phyloP scores from a whole-genome alignment of 805 yeast species.

The Candida jianshihensis region DNA sequence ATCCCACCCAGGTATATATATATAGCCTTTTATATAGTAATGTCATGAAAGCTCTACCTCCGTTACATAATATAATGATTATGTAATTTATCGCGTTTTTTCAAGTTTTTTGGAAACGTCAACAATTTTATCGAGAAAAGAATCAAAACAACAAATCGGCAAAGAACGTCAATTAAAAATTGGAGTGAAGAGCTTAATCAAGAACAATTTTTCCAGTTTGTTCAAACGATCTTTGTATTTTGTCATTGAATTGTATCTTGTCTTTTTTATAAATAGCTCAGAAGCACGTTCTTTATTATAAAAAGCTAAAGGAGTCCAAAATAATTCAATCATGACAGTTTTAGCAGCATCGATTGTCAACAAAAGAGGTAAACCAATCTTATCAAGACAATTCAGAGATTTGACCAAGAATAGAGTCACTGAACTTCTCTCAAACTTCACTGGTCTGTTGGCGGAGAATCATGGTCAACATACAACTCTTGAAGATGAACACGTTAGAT shows the following conservation, averaged over 20 bases:
- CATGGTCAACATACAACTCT: conserved; percentile 85
- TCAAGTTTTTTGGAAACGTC: background rate
- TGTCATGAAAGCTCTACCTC: too few relatives aligned
- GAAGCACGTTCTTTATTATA: background rate
- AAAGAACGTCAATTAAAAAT: background rate
- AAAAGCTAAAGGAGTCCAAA: background rate
- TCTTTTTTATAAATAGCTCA: too few relatives aligned
- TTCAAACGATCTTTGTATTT: too few relatives aligned
- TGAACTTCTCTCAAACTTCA: conserved; percentile 78
- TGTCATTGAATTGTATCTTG: too few relatives aligned
- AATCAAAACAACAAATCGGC: background rate
- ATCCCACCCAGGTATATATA: too few relatives aligned
- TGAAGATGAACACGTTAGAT: conserved; percentile 87
- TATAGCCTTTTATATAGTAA: too few relatives aligned
- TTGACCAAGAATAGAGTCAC: conserved; percentile 79
- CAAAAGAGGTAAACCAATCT: conserved; percentile 84
- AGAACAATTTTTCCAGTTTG: too few relatives aligned
- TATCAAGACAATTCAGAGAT: conserved; percentile 89
- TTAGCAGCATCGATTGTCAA: conserved; percentile 94
- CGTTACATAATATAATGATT: background rate
- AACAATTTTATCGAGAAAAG: background rate
- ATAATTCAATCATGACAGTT: conserved; percentile 56
- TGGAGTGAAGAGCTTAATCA: background rate
- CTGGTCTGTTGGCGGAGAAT: conserved; percentile 63
- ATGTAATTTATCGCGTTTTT: background rate